Conservation (phyloP, 108 stramenopile genomes). For the Pseudonitzschia multiseries region DNA sequence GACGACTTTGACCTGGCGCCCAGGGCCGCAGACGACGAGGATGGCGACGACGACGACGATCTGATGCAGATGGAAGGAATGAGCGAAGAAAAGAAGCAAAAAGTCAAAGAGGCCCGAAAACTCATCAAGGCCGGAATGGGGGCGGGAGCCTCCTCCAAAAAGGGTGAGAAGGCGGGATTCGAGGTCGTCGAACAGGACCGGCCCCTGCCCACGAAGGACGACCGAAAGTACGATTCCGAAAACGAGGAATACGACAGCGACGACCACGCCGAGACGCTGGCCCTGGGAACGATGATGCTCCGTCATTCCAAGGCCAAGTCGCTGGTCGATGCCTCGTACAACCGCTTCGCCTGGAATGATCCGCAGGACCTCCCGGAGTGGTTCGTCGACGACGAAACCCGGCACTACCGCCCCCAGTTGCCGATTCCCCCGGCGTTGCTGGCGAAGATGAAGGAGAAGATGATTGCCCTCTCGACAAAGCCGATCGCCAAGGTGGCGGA, state of each 20-base stretch:
- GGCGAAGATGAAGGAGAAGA: slow-evolving; percentile 94
- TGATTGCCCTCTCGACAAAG: slow-evolving; percentile 81
- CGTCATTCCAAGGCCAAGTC: slow-evolving; percentile 93
- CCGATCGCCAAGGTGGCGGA: slow-evolving; percentile 99
- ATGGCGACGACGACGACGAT: slow-evolving; percentile 32
- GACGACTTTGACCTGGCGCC: slow-evolving; percentile 76
- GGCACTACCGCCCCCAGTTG: slow-evolving; percentile 96
- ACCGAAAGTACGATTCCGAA: slow-evolving; percentile 89
- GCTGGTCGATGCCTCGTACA: slow-evolving; percentile 97
- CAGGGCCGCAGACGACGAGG: slow-evolving; percentile 47
- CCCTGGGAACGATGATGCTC: slow-evolving; percentile 97
- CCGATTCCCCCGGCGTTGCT: slow-evolving; percentile 92
- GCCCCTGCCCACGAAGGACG: slow-evolving; percentile 71
- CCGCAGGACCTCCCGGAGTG: slow-evolving; percentile 93
- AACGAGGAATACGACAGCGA: slow-evolving; percentile 98
- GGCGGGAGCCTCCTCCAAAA: slow-evolving; percentile 13
- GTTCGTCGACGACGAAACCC: slow-evolving; percentile 97
- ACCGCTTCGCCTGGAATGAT: slow-evolving; percentile 99
- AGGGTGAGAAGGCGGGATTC: slow-evolving; percentile 33
- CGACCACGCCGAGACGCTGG: slow-evolving; percentile 90
- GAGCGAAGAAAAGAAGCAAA: slow-evolving; percentile 69
- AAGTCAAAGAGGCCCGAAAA: slow-evolving; percentile 72
- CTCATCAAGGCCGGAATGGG: slow-evolving; percentile 91
- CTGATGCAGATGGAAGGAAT: slow-evolving; percentile 51
- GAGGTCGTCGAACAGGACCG: slow-evolving; percentile 65